phyloP scores from a whole-genome alignment of 257 asterid genomes.

The Solanum rostratum region DNA sequence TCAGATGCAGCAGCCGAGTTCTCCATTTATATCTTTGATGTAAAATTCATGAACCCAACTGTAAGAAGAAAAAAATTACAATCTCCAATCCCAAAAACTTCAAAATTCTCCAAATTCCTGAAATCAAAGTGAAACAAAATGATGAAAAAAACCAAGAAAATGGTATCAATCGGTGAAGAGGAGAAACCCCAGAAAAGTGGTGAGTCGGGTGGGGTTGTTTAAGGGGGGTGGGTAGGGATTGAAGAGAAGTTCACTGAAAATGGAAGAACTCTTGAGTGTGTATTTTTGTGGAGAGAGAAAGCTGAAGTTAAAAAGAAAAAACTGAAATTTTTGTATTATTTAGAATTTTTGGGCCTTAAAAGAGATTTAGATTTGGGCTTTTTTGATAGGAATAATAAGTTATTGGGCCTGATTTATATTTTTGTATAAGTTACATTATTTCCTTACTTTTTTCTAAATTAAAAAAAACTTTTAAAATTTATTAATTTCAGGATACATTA shows the following conservation, averaged over 20 bases:
- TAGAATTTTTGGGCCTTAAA: not conserved
- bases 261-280: not conserved
- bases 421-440: no score
- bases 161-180: not conserved
- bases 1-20: slow-evolving; percentile 24
- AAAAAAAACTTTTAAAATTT: no score
- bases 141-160: not conserved
- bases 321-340: not conserved
- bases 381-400: not conserved
- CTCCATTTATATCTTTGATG: slow-evolving; percentile 1
- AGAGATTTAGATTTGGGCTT: not conserved
- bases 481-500: no score
- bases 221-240: not conserved
- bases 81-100: not conserved
- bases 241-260: not conserved
- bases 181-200: not conserved
- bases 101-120: not conserved
- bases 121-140: not conserved
- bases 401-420: not conserved
- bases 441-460: no score
- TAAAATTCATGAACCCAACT: not conserved
- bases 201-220: not conserved
- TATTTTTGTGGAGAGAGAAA: not conserved
- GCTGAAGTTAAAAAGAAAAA: not conserved
- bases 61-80: no score